Percentiles rank a stretch among this genome's conserved stretches.
phyloP scores from a whole-genome alignment of 2,329 filamentous ascomycete species.

The Arthrobotrys pseudoclavata region DNA sequence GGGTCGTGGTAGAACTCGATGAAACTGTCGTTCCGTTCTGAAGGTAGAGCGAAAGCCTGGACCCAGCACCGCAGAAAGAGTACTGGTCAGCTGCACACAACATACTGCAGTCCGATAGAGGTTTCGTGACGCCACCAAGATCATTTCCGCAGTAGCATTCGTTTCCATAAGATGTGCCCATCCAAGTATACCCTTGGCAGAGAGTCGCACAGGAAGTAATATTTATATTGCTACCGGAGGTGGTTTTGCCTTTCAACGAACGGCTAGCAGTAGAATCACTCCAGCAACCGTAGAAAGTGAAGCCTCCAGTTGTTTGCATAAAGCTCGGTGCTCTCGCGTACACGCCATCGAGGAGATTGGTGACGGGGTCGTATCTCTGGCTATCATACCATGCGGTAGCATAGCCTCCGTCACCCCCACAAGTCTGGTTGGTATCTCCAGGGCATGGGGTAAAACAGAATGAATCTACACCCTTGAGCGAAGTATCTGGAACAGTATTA shows the following conservation, averaged over 20 bases:
- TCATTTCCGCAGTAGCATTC: constrained; percentile 67
- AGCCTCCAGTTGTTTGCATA: constrained; percentile 31
- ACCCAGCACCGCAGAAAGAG: constrained; percentile 50
- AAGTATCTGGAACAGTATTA: constrained; percentile 61
- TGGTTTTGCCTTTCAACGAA: constrained; percentile 39
- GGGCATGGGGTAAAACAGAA: constrained; percentile 63
- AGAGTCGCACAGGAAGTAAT: constrained; percentile 50
- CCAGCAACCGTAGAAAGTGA: constrained; percentile 52
- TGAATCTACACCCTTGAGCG: constrained; percentile 41
- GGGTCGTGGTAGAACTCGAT: constrained; percentile 10
- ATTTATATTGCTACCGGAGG: constrained; percentile 28
- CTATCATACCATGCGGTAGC: constrained; percentile 62
- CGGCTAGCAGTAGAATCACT: constrained; percentile 42
- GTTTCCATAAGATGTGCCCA: constrained; percentile 64
- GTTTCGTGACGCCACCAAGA: constrained; percentile 62
- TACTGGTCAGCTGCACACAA: constrained; percentile 51
- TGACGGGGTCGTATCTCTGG: constrained; percentile 34
- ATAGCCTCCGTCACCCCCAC: constrained; percentile 65
- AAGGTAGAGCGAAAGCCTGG: constrained; percentile 47
- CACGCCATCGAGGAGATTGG: constrained; percentile 57
- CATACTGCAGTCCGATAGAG: constrained; percentile 53
- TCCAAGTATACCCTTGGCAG: constrained; percentile 42
- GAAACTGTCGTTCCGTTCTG: constrained; percentile 18
- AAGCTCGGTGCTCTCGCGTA: constrained; percentile 43
- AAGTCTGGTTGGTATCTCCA: constrained; percentile 64